phyloP scores from a whole-genome alignment of 352 stramenopile species.

The Globisporangium cederbergense region DNA sequence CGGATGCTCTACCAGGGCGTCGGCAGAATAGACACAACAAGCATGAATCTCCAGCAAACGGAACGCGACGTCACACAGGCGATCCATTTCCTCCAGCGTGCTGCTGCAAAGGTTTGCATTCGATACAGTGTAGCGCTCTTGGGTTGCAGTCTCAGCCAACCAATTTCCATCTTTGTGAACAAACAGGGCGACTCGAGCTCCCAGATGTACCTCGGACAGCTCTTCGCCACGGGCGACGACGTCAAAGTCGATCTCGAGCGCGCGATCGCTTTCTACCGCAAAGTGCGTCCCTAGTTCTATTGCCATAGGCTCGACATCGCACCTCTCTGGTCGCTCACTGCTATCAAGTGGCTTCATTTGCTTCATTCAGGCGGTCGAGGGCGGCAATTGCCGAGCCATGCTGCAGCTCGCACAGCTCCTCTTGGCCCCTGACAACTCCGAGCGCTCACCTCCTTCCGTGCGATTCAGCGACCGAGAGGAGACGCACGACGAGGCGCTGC shows the following conservation, averaged over 20 bases:
- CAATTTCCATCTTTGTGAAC: neutral
- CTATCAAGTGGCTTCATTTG: no score
- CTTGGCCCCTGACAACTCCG: slow-evolving; percentile 14
- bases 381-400: slow-evolving; percentile 49
- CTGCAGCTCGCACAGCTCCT: slow-evolving; percentile 48
- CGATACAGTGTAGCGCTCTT: neutral
- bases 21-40: slow-evolving; percentile 10
- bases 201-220: slow-evolving; percentile 38
- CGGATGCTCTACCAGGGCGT: slow-evolving; percentile 30
- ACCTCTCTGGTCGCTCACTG: neutral
- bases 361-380: slow-evolving; percentile 27
- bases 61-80: slow-evolving; percentile 40
- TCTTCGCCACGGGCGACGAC: slow-evolving; percentile 45
- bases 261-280: slow-evolving; percentile 46
- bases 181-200: slow-evolving; percentile 43
- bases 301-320: neutral
- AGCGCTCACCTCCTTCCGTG: slow-evolving; percentile 15
- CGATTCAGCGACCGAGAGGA: slow-evolving; percentile 52
- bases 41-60: neutral
- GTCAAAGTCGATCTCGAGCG: slow-evolving; percentile 57
- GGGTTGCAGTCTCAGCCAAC: neutral
- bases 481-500: slow-evolving; percentile 57
- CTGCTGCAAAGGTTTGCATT: slow-evolving; percentile 35
- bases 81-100: slow-evolving; percentile 66
- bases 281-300: slow-evolving; percentile 17